A percentile compares a stretch with the other conserved stretches of the same genome.
These are phyloP conservation scores for Fusarium sarcochroum DNA, from an alignment of 2,329 filamentous ascomycete species.

Conservation along the genomic window DNA sequence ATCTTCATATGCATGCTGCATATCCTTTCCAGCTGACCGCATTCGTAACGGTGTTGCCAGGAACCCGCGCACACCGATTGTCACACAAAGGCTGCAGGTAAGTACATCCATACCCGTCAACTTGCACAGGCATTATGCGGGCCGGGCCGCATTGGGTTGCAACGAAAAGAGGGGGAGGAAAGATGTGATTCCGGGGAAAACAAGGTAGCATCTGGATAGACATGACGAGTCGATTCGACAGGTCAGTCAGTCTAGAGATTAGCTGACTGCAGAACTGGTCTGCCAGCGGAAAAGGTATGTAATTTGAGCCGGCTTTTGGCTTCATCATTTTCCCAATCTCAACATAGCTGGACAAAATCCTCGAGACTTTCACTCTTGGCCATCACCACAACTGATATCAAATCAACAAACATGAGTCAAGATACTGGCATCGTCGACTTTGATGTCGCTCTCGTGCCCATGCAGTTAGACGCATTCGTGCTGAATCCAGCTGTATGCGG, in stretches of 20 bases:
- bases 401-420: background rate
- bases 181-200: background rate
- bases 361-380: background rate
- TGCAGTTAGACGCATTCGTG: slow-evolving; percentile 53
- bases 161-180: slow-evolving; percentile 3
- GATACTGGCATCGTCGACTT: background rate
- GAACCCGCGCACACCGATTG: background rate
- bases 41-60: too few species aligned
- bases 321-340: background rate
- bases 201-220: background rate
- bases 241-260: too few species aligned
- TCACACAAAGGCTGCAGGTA: background rate
- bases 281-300: background rate
- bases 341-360: background rate
- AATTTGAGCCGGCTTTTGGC: background rate
- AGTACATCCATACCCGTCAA: background rate
- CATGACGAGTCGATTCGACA: too few species aligned
- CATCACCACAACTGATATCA: background rate
- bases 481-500: slow-evolving; percentile 50
- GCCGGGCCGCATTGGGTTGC: background rate
- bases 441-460: slow-evolving; percentile 41
- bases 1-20: background rate
- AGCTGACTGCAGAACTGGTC: rapidly evolving
- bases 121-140: background rate
- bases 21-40: background rate